Evolutionary conservation across 2,329 filamentous ascomycete species (phyloP), one percentile per base, ranked within the genome.

Genomic region (Fusarium phyllophilum): DNA sequence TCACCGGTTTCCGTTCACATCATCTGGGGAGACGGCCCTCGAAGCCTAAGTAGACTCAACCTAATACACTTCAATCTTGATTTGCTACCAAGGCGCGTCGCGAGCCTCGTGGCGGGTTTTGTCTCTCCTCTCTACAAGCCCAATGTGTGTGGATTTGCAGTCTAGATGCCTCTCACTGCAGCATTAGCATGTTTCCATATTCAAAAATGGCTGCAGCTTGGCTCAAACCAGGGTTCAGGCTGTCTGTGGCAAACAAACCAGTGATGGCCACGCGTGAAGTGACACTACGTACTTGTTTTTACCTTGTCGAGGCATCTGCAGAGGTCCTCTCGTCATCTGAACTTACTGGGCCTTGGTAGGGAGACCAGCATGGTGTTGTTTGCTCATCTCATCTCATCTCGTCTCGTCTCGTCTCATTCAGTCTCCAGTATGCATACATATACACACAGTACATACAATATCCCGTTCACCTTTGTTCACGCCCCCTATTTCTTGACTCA

Each of bases 271-370:
- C 56, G 56, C 41, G 57, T 66, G 44, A 62, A 51, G 61, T 66
- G 52, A 51, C 26, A 56, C 62, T 59, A 56, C 26, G 36, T 41
- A 29, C 58, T 67, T 62, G 62, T 45, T 66, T 56, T 26, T 60
- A 63, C 75, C 72, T 70, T 75, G 66, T 62, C 59, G 58, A 54
- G 66, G 57, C 31, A 52, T 61, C 52, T 63, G 58, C 68, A 72
- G 69, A 68, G 55, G 48, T 78, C 65, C 66, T 77, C 67, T 75
- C 51, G 70, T 77, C 74, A 66, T 77, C 66, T 57, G 66, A 74
- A 68, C 69, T 72, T 57, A 39, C 48, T 68, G 66, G 62, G 51
- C 63, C 67, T 48, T 38, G 63, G 45, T 41, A 66, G 62, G 65
- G 42, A 71, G 33, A 34, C 51, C 44, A 58, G 54, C 69, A 78